Evolutionary conservation across 176 grass and related monocot genomes (phyloP).

Genomic region (Oryza glaberrima): DNA sequence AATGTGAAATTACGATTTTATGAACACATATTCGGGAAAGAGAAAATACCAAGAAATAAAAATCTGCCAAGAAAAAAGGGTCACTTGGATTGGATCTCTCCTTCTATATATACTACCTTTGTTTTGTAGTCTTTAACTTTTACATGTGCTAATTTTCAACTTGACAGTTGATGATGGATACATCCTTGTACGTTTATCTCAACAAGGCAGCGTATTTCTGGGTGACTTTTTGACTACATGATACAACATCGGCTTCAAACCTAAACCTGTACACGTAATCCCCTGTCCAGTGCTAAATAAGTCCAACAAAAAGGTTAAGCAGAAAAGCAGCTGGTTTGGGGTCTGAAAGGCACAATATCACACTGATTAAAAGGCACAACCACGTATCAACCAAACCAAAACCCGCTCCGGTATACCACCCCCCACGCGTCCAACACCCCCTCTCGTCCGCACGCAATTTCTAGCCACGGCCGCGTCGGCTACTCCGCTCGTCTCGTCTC

Average conservation of each 20-base stretch:
- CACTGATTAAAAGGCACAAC: conserved; percentile 33
- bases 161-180: not conserved
- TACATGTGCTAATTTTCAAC: not conserved
- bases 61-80: not conserved
- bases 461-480: not conserved
- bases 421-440: conserved; percentile 36
- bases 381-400: conserved; percentile 42
- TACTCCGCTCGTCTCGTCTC: not conserved
- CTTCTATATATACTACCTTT: not conserved
- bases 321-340: conserved; percentile 26
- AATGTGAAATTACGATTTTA: not conserved
- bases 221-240: not conserved
- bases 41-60: not conserved
- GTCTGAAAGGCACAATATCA: not conserved
- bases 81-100: not conserved
- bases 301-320: not conserved
- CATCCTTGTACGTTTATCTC: not conserved
- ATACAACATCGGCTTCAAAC: too few relatives aligned
- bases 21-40: not conserved
- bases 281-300: not conserved
- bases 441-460: not conserved
- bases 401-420: not conserved
- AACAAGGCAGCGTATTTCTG: not conserved
- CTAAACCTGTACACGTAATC: not conserved
- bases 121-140: not conserved